These are phyloP conservation scores for Dujonia santamariae DNA, from an alignment of 1,139 yeast genomes.

Conservation along the genomic window DNA sequence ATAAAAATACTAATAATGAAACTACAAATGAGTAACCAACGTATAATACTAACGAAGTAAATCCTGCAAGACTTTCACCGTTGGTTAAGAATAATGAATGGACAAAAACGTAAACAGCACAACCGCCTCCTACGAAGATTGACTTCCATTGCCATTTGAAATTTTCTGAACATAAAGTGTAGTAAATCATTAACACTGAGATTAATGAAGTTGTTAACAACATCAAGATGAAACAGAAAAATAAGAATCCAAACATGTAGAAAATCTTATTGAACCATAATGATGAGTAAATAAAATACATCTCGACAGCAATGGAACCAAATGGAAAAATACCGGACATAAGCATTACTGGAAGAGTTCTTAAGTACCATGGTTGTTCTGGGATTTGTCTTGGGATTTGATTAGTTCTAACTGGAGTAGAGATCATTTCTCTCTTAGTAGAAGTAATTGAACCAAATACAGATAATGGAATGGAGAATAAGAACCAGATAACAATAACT, in stretches of 20 bases:
- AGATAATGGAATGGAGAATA: constrained; percentile 81
- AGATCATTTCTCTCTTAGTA: constrained; percentile 56
- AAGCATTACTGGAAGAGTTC: constrained; percentile 62
- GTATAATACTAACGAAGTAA: constrained; percentile 74
- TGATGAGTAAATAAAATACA: constrained; percentile 84
- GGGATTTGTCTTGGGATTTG: constrained; percentile 98
- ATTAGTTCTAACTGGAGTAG: constrained; percentile 80
- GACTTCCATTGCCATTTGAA: constrained; percentile 99
- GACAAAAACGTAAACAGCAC: constrained; percentile 77
- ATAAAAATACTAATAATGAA: constrained; percentile 67
- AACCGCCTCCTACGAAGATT: constrained; percentile 84
- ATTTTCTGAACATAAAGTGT: constrained; percentile 84
- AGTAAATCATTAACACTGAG: constrained; percentile 77
- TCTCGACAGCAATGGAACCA: constrained; percentile 91
- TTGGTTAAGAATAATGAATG: constrained; percentile 77
- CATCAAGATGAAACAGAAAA: constrained; percentile 83
- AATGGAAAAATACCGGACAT: constrained; percentile 93
- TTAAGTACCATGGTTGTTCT: constrained; percentile 80
- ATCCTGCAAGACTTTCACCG: constrained; percentile 64
- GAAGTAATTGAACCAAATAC: constrained; percentile 77
- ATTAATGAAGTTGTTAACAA: constrained; percentile 78
- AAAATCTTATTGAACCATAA: constrained; percentile 92
- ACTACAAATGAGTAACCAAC: constrained; percentile 81
- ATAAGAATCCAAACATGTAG: constrained; percentile 96
- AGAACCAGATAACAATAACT: constrained; percentile 78